phyloP scores from a whole-genome alignment of 2,329 filamentous ascomycete genomes.

The Paecilomyces niveus region DNA sequence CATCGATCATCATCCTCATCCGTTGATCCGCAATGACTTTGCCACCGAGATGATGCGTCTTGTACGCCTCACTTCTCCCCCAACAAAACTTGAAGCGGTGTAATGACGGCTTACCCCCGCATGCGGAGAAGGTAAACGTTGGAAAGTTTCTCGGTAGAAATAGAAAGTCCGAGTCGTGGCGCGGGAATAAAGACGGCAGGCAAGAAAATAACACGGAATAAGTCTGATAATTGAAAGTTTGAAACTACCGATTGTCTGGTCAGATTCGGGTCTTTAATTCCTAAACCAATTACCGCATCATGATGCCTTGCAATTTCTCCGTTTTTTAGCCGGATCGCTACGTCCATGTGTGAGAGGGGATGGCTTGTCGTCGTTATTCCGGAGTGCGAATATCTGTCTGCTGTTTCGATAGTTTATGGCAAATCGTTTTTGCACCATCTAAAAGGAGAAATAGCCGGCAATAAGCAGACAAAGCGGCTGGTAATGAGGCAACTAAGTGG shows the following conservation, averaged over 20 bases:
- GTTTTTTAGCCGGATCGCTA: background rate
- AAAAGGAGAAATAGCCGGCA: background rate
- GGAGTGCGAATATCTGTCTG: no score
- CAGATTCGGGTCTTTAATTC: background rate
- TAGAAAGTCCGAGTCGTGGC: background rate
- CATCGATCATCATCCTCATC: background rate
- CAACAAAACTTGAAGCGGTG: background rate
- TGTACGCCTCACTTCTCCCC: background rate
- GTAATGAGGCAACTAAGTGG: background rate
- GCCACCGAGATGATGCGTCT: background rate
- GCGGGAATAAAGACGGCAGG: background rate
- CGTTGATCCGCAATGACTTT: background rate
- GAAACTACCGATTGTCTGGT: background rate
- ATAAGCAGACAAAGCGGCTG: background rate
- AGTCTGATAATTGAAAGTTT: background rate
- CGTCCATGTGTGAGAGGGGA: background rate
- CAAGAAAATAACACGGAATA: background rate
- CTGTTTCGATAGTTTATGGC: background rate
- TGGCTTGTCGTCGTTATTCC: background rate
- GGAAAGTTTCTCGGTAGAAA: background rate
- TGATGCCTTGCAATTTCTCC: background rate
- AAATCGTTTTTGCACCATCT: background rate
- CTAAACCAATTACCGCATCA: background rate
- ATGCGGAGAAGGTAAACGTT: background rate
- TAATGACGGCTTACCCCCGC: background rate